Evolutionary conservation across 2,329 filamentous ascomycete genomes (phyloP).

Genomic region (Xylaria digitata): DNA sequence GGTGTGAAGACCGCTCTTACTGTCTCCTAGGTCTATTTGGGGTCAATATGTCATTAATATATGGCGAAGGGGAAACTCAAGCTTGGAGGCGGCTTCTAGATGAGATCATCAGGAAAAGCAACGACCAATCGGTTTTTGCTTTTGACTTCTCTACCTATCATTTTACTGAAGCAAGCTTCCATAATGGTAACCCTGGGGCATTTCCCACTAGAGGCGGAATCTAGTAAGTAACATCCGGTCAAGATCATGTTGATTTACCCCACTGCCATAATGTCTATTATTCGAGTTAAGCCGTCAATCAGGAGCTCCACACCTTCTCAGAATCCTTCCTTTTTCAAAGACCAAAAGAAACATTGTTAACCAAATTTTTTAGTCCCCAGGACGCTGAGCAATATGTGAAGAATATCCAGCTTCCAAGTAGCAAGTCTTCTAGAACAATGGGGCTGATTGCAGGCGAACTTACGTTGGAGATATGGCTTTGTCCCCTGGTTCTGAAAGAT

Average conservation of each 20-base stretch:
- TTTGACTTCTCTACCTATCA: background rate
- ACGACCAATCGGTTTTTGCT: constrained; percentile 15
- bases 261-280: too few relatives aligned
- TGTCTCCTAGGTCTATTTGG: constrained; percentile 26
- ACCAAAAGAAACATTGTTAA: too few relatives aligned
- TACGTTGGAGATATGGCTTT: constrained; percentile 18
- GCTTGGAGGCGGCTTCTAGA: constrained; percentile 19
- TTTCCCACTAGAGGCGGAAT: too few relatives aligned
- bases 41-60: constrained; percentile 27
- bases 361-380: too few relatives aligned
- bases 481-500: constrained; percentile 15
- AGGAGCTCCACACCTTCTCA: too few relatives aligned
- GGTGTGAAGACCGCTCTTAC: constrained; percentile 20
- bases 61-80: constrained; percentile 11
- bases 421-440: constrained; percentile 6
- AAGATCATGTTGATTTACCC: too few relatives aligned
- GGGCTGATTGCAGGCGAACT: constrained; percentile 18
- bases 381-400: too few relatives aligned
- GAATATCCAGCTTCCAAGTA: background rate
- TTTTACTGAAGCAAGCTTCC: background rate
- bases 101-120: constrained; percentile 21
- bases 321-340: too few relatives aligned
- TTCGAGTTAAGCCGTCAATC: too few relatives aligned
- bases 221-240: too few relatives aligned
- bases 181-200: background rate